phyloP scores from a whole-genome alignment of 192 early-diverging fungal species.

The Coemansia aciculifera region DNA sequence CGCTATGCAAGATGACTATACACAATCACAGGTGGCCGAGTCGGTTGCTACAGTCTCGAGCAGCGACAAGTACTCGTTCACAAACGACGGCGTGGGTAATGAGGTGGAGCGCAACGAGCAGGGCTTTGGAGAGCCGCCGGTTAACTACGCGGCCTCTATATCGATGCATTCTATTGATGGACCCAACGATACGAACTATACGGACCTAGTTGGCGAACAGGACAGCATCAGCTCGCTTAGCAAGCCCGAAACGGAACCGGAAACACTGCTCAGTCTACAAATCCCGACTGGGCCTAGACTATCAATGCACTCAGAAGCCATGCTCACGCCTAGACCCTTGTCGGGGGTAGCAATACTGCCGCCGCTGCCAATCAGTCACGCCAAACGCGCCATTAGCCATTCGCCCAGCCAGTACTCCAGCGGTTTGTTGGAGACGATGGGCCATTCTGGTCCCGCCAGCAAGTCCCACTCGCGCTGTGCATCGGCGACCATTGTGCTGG shows the following conservation, averaged over 20 bases:
- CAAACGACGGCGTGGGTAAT: not conserved
- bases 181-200: not conserved
- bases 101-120: not conserved
- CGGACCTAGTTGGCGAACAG: constrained; percentile 12
- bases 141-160: not conserved
- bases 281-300: not conserved
- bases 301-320: not conserved
- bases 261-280: not conserved
- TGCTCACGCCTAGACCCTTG: not conserved
- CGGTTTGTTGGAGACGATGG: constrained; percentile 2
- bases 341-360: not conserved
- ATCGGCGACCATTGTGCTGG: constrained; percentile 29
- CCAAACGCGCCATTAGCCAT: constrained; percentile 22
- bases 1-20: not conserved
- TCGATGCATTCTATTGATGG: not conserved
- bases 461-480: constrained; percentile 52
- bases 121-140: not conserved
- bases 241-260: constrained; percentile 33
- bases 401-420: constrained; percentile 33
- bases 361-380: constrained; percentile 14
- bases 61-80: constrained; percentile 46
- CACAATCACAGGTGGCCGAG: not conserved
- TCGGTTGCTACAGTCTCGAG: constrained; percentile 20
- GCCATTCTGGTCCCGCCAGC: constrained; percentile 14
- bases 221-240: constrained; percentile 47